Evolutionary conservation across 2,329 filamentous ascomycete genomes (phyloP).

Genomic region (Teratosphaeria epicoccoides): DNA sequence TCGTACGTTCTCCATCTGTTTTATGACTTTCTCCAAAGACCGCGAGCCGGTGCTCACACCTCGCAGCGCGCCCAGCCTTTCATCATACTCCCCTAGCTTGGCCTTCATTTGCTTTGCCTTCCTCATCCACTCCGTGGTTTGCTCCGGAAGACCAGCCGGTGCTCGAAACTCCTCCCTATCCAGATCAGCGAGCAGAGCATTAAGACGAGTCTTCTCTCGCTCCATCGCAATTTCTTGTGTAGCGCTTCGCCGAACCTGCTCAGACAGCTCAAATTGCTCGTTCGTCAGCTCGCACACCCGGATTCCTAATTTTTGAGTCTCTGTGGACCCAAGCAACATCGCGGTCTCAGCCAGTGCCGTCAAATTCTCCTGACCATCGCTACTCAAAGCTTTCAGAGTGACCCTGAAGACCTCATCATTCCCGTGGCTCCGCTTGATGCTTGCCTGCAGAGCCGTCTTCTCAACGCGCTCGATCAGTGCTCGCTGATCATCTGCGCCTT

Average conservation of each 20-base stretch:
- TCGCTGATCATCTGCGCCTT: constrained; percentile 63
- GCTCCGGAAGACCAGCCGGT: constrained; percentile 49
- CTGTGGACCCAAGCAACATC: constrained; percentile 24
- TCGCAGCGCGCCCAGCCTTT: constrained; percentile 16
- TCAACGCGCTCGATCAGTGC: constrained; percentile 49
- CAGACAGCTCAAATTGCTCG: constrained; percentile 16
- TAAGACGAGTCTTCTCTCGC: constrained; percentile 13
- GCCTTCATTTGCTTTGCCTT: constrained; percentile 55
- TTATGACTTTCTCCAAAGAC: constrained; percentile 48
- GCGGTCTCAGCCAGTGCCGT: constrained; percentile 29
- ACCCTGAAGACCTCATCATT: constrained; percentile 9
- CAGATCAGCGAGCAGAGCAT: constrained; percentile 14
- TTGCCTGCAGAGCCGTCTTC: constrained; percentile 46
- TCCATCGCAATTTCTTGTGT: constrained; percentile 17
- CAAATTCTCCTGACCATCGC: constrained; percentile 15
- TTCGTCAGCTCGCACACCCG: constrained; percentile 9
- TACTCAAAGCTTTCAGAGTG: constrained; percentile 6
- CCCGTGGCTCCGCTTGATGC: constrained; percentile 24
- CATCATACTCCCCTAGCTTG: constrained; percentile 56
- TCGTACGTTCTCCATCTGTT: constrained; percentile 49
- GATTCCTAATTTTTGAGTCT: constrained; percentile 17
- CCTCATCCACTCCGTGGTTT: constrained; percentile 65
- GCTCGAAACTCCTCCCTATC: constrained; percentile 28
- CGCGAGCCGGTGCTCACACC: constrained; percentile 28
- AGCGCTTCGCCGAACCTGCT: constrained; percentile 17